Base-by-base conservation (phyloP, 441 rosid genomes). In the Corymbia calophylla region DNA sequence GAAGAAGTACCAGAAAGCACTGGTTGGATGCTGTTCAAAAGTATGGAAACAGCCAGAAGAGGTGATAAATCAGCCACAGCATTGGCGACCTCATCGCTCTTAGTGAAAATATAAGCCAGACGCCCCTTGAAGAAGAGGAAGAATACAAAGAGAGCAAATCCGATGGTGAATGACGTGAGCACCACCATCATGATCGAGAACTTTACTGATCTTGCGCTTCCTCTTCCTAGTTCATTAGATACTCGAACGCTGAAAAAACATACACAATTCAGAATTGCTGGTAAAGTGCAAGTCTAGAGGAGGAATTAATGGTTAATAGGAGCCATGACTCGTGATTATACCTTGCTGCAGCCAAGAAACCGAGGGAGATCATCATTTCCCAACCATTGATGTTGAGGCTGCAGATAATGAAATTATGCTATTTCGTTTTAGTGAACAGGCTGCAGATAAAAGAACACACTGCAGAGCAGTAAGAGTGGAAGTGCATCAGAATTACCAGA, bases 291-390 rank as follows among this genome's bases (percentile, higher is more conserved):
- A 6, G 44, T 85, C 87, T 18, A 51, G 23, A 85, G 60, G 10
- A 31, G 87, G 47, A 54, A 54, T 29, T 85, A 29, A 29, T 49
- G 58, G 60, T 49, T 44, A 21, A 29, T 8, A 51, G 25, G 58
- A 51, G 11, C 25, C n/a, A 3, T 51, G 54, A 53, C 23, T 39
- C 62, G 6, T 85, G 55, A 53, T 23, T 9, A 58, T 82, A 95
- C 99, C 98, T 94, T 35, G 96, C 95, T 82, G 98, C 97, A 88
- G 95, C 97, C 86, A 94, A 92, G 94, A 97, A 97, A 9, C 98
- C 98, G 29, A 97, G 92, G 4, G 97, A 93, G 89, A 97, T 92
- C 98, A 96, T 96, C 96, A 96, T 94, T 66, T 95, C 98, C 93
- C 95, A 91, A 53, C 96, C 97, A 89, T 92, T 96, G 91, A 96